Conservation (phyloP, 441 rosid genomes). For the Mallotus japonicus region DNA sequence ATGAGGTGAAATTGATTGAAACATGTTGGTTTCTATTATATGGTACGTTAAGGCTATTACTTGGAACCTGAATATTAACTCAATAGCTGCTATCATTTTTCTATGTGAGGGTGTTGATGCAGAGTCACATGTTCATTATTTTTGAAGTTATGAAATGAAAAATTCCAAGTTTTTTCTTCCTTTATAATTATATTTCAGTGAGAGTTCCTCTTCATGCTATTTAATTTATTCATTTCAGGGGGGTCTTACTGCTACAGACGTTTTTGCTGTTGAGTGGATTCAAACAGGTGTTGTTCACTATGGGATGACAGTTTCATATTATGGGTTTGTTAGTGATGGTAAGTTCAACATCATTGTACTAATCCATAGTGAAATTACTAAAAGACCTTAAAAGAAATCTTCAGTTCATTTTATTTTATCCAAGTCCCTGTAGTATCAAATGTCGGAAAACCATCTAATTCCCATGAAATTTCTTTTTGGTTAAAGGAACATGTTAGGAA, state of each 20-base stretch:
- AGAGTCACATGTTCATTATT: not conserved
- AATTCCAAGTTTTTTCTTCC: not conserved
- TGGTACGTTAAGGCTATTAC: not conserved
- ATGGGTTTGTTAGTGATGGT: conserved; percentile 98
- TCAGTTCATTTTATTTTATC: not conserved
- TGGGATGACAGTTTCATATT: conserved; percentile 95
- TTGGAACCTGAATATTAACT: not conserved
- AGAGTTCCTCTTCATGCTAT: conserved; percentile 10
- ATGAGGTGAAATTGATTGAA: not conserved
- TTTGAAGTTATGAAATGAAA: not conserved
- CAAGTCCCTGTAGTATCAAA: not conserved
- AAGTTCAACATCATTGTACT: conserved; percentile 24
- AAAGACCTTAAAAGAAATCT: not conserved
- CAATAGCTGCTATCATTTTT: not conserved
- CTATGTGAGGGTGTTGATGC: not conserved
- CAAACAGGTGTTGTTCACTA: conserved; percentile 76
- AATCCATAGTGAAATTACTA: not conserved
- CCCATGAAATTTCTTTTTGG: not conserved
- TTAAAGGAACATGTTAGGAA: not conserved
- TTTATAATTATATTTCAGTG: conserved; percentile 1
- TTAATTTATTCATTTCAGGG: conserved; percentile 54
- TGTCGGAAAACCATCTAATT: not conserved
- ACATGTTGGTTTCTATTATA: not conserved
- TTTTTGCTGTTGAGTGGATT: conserved; percentile 93
- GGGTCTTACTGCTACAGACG: conserved; percentile 93